These are phyloP conservation scores for Odontarrhena argentea DNA, from an alignment of 345 rosid species.

Conservation along the genomic window DNA sequence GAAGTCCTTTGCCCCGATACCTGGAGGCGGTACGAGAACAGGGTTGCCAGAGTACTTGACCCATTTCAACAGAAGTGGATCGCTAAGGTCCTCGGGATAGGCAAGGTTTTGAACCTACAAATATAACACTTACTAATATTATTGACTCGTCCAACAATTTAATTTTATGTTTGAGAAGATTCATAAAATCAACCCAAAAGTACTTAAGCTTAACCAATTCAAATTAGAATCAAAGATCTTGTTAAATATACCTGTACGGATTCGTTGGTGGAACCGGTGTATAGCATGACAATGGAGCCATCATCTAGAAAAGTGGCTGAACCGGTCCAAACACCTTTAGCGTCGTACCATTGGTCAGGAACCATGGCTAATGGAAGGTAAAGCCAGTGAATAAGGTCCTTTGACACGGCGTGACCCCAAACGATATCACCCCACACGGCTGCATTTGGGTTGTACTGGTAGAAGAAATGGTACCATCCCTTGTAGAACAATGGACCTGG, in stretches of 20 bases:
- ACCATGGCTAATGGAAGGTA: slow-evolving; percentile 89
- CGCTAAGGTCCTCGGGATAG: slow-evolving; percentile 70
- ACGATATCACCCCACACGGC: slow-evolving; percentile 93
- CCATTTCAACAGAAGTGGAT: slow-evolving; percentile 80
- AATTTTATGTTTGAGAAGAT: background rate
- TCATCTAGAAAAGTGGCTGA: slow-evolving; percentile 85
- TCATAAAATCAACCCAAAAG: background rate
- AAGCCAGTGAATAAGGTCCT: slow-evolving; percentile 80
- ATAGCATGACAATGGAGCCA: slow-evolving; percentile 76
- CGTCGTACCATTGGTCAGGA: slow-evolving; percentile 81
- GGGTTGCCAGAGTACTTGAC: slow-evolving; percentile 71
- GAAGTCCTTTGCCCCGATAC: slow-evolving; percentile 64
- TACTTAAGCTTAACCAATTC: background rate
- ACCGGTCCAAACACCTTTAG: slow-evolving; percentile 88
- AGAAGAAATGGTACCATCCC: slow-evolving; percentile 96
- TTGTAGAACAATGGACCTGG: slow-evolving; percentile 88
- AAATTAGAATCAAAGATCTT: background rate
- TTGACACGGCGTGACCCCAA: slow-evolving; percentile 95
- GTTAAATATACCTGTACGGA: slow-evolving; percentile 46
- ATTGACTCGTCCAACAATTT: background rate
- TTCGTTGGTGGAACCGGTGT: slow-evolving; percentile 79
- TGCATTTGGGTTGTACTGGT: slow-evolving; percentile 85
- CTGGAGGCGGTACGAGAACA: slow-evolving; percentile 71
- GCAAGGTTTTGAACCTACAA: slow-evolving; percentile 80
- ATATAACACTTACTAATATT: background rate